These are phyloP conservation scores for Colletotrichum magnum DNA, from an alignment of 2,329 filamentous ascomycete species.

Conservation along the genomic window DNA sequence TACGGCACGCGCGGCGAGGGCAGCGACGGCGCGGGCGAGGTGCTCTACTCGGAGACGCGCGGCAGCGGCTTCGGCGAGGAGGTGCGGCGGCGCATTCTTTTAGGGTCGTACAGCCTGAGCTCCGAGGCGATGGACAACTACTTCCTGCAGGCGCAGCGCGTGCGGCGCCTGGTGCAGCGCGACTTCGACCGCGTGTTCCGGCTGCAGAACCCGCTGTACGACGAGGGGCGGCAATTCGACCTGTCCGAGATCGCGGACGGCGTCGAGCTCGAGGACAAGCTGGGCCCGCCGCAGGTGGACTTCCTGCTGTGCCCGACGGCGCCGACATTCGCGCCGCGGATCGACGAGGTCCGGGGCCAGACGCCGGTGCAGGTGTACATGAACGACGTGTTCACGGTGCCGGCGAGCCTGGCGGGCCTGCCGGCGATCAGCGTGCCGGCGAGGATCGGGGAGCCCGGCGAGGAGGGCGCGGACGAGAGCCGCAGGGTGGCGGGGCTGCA, in stretches of 20 bases:
- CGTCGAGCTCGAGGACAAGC: conserved; percentile 67
- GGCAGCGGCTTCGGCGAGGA: conserved; percentile 84
- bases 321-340: conserved; percentile 78
- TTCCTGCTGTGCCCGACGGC: conserved; percentile 91
- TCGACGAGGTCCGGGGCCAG: conserved; percentile 70
- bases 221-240: conserved; percentile 64
- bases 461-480: conserved; percentile 49
- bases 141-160: conserved; percentile 92
- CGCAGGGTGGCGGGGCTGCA: conserved; percentile 72
- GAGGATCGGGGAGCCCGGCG: conserved; percentile 73
- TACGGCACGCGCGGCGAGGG: conserved; percentile 76
- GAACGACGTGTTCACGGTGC: conserved; percentile 97
- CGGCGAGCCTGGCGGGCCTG: conserved; percentile 90
- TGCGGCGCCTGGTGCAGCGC: conserved; percentile 84
- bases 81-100: conserved; percentile 86
- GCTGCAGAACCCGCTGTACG: conserved; percentile 76
- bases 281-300: conserved; percentile 78
- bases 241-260: conserved; percentile 72
- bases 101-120: conserved; percentile 92
- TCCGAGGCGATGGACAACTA: conserved; percentile 96
- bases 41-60: conserved; percentile 83
- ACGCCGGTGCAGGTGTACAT: conserved; percentile 82
- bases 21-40: conserved; percentile 70
- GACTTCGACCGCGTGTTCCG: conserved; percentile 89
- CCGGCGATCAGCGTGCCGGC: conserved; percentile 87